Evolutionary conservation across 2,329 filamentous ascomycete genomes (phyloP), one percentile per base, ranked within the genome.

Genomic region (Colletotrichum endophyticum): DNA sequence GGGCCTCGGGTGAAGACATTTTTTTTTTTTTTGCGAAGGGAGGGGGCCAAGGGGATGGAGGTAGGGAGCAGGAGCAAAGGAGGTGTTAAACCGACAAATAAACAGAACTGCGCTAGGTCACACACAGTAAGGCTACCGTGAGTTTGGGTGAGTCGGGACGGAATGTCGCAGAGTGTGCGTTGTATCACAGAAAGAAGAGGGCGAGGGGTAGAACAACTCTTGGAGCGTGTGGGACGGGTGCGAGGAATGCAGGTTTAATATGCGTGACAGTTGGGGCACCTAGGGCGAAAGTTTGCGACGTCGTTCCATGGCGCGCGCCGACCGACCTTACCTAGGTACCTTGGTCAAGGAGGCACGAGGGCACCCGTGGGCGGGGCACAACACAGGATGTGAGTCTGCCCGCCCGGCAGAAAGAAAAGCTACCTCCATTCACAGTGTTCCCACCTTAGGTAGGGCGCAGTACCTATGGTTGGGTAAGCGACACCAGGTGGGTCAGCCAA

Each of bases 1-100:
- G 85, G 77, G 81, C 83, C 78, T 87, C 85, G 53, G 85, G 83
- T 63, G 85, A 85, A 69, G 86, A 84, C 85, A 87, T 87, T 68
- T 68, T 71, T 62, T 62, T 62, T 62, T 30, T 30, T 15, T n/a
- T n/a, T 9, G 1, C 19, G 19, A 8, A 36, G 59, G 19, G 19
- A 63, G 59, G n/a, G n/a, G n/a, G n/a, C n/a, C n/a, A n/a, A n/a
- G n/a, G 30, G 34, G 8, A 44, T 39, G 22, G 44, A 53, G 44
- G n/a, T 11, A 53, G 44, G 44, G 44, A 53, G n/a, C 16, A 53
- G 44, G n/a, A 53, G 44, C n/a, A 53, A 13, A 25, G 44, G 44
- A 53, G 11, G 44, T 22, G n/a, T 53, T 22, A 53, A 53, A 53
- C 11, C 44, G 44, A 53, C 19, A 25, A 22, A 22, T 53, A 25